Evolutionary conservation across 176 grass and related monocot genomes (phyloP).

Genomic region (Musa acuminata): DNA sequence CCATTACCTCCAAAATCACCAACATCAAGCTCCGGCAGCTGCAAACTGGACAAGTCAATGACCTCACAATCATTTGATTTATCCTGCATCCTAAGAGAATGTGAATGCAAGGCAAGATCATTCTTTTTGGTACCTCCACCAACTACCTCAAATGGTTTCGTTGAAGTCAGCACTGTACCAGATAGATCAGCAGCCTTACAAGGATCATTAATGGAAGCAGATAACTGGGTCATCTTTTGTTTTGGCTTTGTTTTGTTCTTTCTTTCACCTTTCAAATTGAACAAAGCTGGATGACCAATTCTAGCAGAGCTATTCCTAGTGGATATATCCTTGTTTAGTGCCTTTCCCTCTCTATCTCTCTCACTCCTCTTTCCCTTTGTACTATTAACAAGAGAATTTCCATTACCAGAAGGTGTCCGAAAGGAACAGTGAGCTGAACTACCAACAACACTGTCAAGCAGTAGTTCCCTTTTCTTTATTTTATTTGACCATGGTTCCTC

Average conservation of each 20-base stretch:
- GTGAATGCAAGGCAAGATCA: conserved; percentile 22
- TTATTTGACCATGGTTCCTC: conserved; percentile 83
- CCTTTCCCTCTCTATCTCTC: conserved; percentile 69
- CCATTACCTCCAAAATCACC: conserved; percentile 35
- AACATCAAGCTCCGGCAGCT: conserved; percentile 53
- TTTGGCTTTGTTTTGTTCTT: conserved; percentile 88
- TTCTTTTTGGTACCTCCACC: conserved; percentile 27
- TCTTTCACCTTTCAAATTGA: conserved; percentile 51
- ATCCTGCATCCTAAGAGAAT: too few relatives aligned
- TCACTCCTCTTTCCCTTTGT: conserved; percentile 85
- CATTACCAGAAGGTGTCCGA: conserved; percentile 29
- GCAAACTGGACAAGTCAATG: conserved; percentile 39
- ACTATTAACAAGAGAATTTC: conserved; percentile 49
- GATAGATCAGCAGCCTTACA: conserved; percentile 24
- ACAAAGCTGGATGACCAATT: conserved; percentile 43
- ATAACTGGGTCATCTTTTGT: conserved; percentile 48
- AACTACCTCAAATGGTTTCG: neutral
- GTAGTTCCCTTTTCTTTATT: conserved; percentile 75
- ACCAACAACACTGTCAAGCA: conserved; percentile 60
- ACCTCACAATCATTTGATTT: conserved; percentile 32
- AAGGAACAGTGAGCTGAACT: conserved; percentile 56
- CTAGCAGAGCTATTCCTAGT: conserved; percentile 9
- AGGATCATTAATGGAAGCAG: conserved; percentile 33
- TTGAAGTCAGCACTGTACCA: conserved; percentile 24
- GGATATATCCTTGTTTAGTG: conserved; percentile 29